These are phyloP conservation scores for Taphrina flavorubra DNA, from an alignment of 1,139 yeast species.

Conservation along the genomic window DNA sequence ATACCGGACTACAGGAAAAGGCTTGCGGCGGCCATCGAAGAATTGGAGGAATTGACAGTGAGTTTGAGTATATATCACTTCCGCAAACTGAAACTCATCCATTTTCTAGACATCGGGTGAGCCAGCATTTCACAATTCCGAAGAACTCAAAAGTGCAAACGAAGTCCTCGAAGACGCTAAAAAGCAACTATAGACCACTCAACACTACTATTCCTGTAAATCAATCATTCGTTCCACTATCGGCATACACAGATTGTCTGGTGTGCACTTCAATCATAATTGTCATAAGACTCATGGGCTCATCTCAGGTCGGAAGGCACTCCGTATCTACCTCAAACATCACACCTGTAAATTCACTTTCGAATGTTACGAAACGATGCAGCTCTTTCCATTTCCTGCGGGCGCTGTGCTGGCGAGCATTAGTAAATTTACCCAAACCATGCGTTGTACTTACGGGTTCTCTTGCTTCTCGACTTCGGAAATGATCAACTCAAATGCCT, in stretches of 20 bases:
- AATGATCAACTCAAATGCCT: conserved; percentile 69
- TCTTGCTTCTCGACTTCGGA: conserved; percentile 71
- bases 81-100: background rate
- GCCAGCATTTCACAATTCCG: conserved; percentile 12
- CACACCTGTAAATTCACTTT: too few relatives aligned
- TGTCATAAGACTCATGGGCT: too few relatives aligned
- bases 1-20: conserved; percentile 36
- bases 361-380: conserved; percentile 16
- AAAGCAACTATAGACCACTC: conserved; percentile 13
- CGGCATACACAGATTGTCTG: background rate
- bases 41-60: conserved; percentile 26
- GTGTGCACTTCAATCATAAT: background rate
- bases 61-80: background rate
- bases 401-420: conserved; percentile 26
- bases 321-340: too few relatives aligned
- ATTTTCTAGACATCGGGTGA: conserved; percentile 25
- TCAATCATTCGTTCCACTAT: background rate
- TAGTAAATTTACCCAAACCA: background rate
- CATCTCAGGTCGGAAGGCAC: too few relatives aligned
- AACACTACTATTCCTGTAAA: background rate
- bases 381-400: conserved; percentile 40
- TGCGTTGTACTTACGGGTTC: conserved; percentile 54
- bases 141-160: conserved; percentile 20
- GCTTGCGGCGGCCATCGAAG: conserved; percentile 26
- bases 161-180: conserved; percentile 20